Evolutionary conservation across 768 basidiomycete genomes (phyloP).

Genomic region (Lactarius indigo): DNA sequence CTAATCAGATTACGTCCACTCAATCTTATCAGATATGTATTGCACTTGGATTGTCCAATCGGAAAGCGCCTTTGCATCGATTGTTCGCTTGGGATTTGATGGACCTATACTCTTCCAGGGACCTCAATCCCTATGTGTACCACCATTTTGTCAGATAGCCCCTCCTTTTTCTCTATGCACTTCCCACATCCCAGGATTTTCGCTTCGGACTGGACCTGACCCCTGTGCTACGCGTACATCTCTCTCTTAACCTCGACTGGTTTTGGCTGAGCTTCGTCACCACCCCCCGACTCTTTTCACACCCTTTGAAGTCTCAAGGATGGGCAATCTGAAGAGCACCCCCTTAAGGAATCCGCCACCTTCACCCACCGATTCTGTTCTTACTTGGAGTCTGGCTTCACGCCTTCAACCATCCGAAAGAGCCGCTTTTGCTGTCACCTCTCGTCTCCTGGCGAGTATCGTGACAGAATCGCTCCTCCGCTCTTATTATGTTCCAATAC

Average conservation of each 20-base stretch:
- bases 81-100: background rate
- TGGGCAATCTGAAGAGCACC: background rate
- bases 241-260: background rate
- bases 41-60: background rate
- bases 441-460: slow-evolving; percentile 47
- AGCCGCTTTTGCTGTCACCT: slow-evolving; percentile 45
- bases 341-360: background rate
- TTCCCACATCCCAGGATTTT: background rate
- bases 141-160: background rate
- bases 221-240: background rate
- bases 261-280: background rate
- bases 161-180: background rate
- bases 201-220: background rate
- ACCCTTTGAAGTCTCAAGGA: background rate
- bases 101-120: background rate
- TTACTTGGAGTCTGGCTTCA: slow-evolving; percentile 14
- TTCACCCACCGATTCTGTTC: background rate
- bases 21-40: slow-evolving; percentile 7
- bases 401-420: slow-evolving; percentile 13
- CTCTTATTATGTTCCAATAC: slow-evolving; percentile 40
- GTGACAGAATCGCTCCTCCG: slow-evolving; percentile 47
- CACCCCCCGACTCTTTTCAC: background rate
- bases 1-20: no score
- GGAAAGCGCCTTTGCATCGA: background rate
- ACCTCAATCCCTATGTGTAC: background rate